phyloP scores from a whole-genome alignment of 768 basidiomycete species.

The Boletus reticulatus region DNA sequence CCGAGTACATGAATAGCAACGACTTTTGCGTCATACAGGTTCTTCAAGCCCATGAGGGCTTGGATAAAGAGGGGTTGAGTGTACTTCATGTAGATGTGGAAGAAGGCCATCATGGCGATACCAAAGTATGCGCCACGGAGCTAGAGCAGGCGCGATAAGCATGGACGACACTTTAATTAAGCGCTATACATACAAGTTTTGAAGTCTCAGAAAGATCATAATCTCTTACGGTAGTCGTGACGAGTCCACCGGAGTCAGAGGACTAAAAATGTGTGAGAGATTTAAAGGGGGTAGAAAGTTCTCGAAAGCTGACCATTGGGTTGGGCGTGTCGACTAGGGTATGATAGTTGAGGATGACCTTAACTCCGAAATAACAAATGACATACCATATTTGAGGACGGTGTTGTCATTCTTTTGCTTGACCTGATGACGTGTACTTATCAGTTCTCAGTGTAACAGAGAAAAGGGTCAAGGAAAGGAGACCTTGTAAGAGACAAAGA shows the following conservation, averaged over 20 bases:
- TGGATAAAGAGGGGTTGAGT: slow-evolving; percentile 97
- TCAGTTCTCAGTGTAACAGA: background rate
- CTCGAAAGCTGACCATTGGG: slow-evolving; percentile 60
- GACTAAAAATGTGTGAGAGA: slow-evolving; percentile 36
- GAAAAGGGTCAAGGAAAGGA: background rate
- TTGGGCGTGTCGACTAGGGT: slow-evolving; percentile 66
- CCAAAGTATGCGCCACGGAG: slow-evolving; percentile 69
- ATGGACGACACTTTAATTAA: slow-evolving; percentile 12
- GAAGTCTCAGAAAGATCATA: slow-evolving; percentile 90
- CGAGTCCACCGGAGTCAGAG: slow-evolving; percentile 66
- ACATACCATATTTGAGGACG: slow-evolving; percentile 90
- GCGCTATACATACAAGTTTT: slow-evolving; percentile 58
- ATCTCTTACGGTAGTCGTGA: slow-evolving; percentile 90
- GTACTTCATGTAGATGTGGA: slow-evolving; percentile 94
- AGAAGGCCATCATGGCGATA: slow-evolving; percentile 85
- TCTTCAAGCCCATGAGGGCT: slow-evolving; percentile 92
- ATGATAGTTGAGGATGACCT: slow-evolving; percentile 1
- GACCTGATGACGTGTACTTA: slow-evolving; percentile 50
- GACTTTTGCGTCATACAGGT: slow-evolving; percentile 80
- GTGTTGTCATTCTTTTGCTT: slow-evolving; percentile 95
- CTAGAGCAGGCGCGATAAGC: slow-evolving; percentile 28
- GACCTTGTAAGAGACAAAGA: slow-evolving; percentile 74
- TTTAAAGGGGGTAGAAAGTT: background rate
- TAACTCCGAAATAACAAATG: background rate
- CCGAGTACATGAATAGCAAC: slow-evolving; percentile 82